Base-by-base conservation (phyloP, 306 rosid genomes). In the Glycine latifolia region DNA sequence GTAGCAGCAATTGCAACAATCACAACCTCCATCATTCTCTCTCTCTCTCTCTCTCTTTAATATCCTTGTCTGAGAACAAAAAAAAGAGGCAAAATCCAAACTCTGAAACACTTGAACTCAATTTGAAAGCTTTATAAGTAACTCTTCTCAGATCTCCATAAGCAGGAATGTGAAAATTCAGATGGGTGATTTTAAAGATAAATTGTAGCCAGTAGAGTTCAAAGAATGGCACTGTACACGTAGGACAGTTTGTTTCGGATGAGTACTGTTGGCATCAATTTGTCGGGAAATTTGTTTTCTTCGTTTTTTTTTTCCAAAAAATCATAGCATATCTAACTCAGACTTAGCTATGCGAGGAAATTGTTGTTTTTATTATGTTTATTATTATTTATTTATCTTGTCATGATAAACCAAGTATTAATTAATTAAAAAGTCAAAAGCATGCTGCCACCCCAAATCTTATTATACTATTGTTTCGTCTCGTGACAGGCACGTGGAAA, bases 1-100 rank as follows among this genome's bases (percentile, higher is more conserved):
- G 99, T 94, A 26, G 99, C 97, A 74, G 93, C 97, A 80, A 89
- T 62, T 13, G 99, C 98, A 58, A 95, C 89, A 67, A 93, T 78
- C 78, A 93, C 97, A 70, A 93, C 95, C 69, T 92, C 93, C 83
- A 92, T 84, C 96, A 90, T 95, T 3, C 73, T 85, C 4, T 37
- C 4, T 37, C 41, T 37, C 4, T 37, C 41, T 37, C 44, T 39
- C 44, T 1, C 67, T 46, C 33, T 52, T 26, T 10, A 54, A 65
- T 52, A 33, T 12, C 16, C 66, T 78, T 14, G 50, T 39, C 6
- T 8, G 73, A 11, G 56, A 10, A 10, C 47, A 26, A 52, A 26
- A 26, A 26, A 26, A 26, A 26, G 31, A 26, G 1, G 31, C 31
- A 26, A 53, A 48, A 13, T 4, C 26, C 44, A 79, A 69, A 44